A percentile compares a stretch with the other conserved stretches of the same genome.
Evolutionary conservation across 2,329 filamentous ascomycete genomes (phyloP).

Genomic region (Pezicula neosporulosa): DNA sequence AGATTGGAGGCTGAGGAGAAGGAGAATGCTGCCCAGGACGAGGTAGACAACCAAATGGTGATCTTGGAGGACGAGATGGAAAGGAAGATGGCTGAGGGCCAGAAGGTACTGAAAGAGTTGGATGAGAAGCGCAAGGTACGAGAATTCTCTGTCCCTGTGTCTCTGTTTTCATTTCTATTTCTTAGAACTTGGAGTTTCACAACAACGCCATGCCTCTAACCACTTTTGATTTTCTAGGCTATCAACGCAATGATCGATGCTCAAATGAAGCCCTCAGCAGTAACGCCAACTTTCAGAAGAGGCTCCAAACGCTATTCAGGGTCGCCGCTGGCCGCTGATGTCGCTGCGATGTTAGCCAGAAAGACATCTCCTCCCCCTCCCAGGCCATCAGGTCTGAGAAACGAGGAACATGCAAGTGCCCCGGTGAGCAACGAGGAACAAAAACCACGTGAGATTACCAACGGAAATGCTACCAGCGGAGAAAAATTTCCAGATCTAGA

Average conservation of each 20-base stretch:
- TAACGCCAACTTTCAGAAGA: slow-evolving; percentile 20
- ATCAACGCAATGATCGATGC: slow-evolving; percentile 25
- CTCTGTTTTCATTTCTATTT: background rate
- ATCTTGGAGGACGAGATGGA: slow-evolving; percentile 25
- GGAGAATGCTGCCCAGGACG: slow-evolving; percentile 13
- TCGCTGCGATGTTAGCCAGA: slow-evolving; percentile 5
- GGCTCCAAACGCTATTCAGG: slow-evolving; percentile 3
- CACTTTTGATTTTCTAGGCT: slow-evolving; percentile 7
- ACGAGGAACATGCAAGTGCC: slow-evolving; percentile 1
- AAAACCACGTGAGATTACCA: too few species aligned
- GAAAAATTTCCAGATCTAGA: background rate
- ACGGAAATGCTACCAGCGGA: background rate
- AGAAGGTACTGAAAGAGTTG: slow-evolving; percentile 15
- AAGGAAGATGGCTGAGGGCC: slow-evolving; percentile 18
- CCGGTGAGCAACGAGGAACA: background rate
- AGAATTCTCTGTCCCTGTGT: background rate
- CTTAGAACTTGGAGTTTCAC: background rate
- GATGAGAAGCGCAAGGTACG: slow-evolving; percentile 22
- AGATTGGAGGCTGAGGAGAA: slow-evolving; percentile 13
- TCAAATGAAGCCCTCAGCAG: slow-evolving; percentile 18
- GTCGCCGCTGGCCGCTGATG: slow-evolving; percentile 3
- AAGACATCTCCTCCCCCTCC: background rate
- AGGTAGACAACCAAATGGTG: slow-evolving; percentile 21
- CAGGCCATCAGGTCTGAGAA: too few species aligned
- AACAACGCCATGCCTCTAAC: background rate